phyloP scores from a whole-genome alignment of 768 basidiomycete genomes.

The Phaffia australis region DNA sequence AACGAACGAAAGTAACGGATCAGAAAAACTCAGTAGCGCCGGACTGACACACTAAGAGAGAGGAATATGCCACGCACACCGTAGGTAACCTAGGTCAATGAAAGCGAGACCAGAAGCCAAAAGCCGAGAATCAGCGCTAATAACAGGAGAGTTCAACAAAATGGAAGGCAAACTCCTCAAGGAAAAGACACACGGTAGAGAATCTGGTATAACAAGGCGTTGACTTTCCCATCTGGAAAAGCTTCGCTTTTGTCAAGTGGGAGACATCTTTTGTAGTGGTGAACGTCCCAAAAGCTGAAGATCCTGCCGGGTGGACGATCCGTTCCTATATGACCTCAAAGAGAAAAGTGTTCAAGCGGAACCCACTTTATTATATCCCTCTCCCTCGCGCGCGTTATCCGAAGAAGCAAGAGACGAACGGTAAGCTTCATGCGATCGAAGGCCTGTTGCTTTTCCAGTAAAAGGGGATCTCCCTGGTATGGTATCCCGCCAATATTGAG shows the following conservation, averaged over 20 bases:
- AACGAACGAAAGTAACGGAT: no score
- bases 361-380: no score
- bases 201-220: slow-evolving; percentile 33
- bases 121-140: no score
- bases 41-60: not conserved
- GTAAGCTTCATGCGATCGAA: slow-evolving; percentile 34
- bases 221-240: slow-evolving; percentile 31
- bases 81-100: slow-evolving; percentile 23
- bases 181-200: no score
- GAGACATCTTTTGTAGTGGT: slow-evolving; percentile 34
- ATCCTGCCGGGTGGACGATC: slow-evolving; percentile 36
- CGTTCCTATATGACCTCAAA: slow-evolving; percentile 29
- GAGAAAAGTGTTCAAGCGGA: not conserved
- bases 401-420: not conserved
- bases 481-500: slow-evolving; percentile 36
- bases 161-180: no score
- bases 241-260: slow-evolving; percentile 34
- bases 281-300: slow-evolving; percentile 34
- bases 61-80: slow-evolving; percentile 26
- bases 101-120: no score
- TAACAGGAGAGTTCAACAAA: no score
- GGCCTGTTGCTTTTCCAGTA: slow-evolving; percentile 36
- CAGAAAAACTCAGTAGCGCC: not conserved
- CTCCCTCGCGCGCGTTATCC: no score
- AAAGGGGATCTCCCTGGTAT: slow-evolving; percentile 32